Evolutionary conservation across 345 rosid species (phyloP), one percentile per base, ranked within the genome.

Genomic region (Pelargonium nanum): DNA sequence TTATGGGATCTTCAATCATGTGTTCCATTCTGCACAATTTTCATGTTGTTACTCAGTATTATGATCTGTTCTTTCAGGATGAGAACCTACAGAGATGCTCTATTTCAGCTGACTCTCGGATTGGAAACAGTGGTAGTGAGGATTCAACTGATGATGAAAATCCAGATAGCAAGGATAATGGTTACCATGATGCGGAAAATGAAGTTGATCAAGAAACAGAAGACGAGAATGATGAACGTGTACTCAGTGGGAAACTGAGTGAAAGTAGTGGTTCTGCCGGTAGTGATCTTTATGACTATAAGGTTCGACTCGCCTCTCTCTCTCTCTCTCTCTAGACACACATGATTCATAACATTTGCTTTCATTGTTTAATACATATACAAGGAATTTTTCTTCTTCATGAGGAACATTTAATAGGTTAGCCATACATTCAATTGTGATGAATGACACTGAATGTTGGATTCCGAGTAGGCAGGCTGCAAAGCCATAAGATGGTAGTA

Each of bases 41-140:
- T 19, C 19, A 17, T n/a, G 34, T 17, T 48, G 25, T 45, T 32
- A 51, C 50, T 50, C 53, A 28, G 22, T 24, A 55, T 53, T 24
- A n/a, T 51, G 40, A 13, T 53, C 34, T 53, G 52, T 17, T 76
- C 53, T 81, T 80, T 69, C 87, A 93, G 99, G 96, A 93, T 71
- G 99, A 87, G 69, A 89, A 78, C 77, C 82, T 93, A 58, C 94
- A 85, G 62, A 85, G 97, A 79, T 84, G 99, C 78, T 93, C 97
- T 28, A 81, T 89, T 51, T 89, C 97, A 32, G 94, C 94, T 10
- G 94, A 89, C 69, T 93, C 97, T 62, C 85, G 76, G 70, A 76
- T 89, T 57, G 99, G 82, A 67, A 87, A 87, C 72, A 89, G 94
- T 77, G 94, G 81, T 57, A 91, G 83, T 73, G 99, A 89, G 44